Percentiles rank a stretch among this genome's conserved stretches.
phyloP scores from a whole-genome alignment of 768 basidiomycete species.

The Russula foetens region DNA sequence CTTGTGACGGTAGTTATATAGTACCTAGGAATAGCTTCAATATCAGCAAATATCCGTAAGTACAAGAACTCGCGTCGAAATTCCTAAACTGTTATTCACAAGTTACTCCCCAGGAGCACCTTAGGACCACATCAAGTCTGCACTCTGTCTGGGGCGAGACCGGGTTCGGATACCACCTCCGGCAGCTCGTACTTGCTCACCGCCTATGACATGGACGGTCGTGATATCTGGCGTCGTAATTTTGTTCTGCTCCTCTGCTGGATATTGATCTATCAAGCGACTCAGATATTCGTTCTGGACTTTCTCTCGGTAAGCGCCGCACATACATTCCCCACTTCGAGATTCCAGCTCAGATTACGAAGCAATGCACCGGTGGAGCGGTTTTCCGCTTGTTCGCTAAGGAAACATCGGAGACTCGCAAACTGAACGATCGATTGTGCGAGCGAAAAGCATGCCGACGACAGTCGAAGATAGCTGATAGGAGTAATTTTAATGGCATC shows the following conservation, averaged over 20 bases:
- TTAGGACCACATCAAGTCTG: conserved; percentile 69
- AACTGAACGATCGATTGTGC: conserved; percentile 44
- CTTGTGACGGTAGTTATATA: conserved; percentile 57
- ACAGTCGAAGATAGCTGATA: conserved; percentile 18
- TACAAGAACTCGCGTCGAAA: conserved; percentile 21
- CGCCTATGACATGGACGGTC: conserved; percentile 39
- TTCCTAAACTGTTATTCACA: not conserved
- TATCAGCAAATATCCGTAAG: conserved; percentile 54
- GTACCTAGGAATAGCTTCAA: conserved; percentile 57
- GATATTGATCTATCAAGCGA: conserved; percentile 59
- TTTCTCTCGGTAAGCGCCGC: conserved; percentile 45
- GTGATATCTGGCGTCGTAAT: conserved; percentile 58
- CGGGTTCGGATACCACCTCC: conserved; percentile 46
- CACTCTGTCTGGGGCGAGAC: conserved; percentile 57
- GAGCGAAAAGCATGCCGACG: conserved; percentile 40
- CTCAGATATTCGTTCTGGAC: conserved; percentile 61
- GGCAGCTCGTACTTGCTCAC: conserved; percentile 57
- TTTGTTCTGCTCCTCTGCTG: conserved; percentile 67
- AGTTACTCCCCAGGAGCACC: conserved; percentile 24
- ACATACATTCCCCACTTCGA: not conserved
- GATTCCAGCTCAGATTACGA: not conserved
- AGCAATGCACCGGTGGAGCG: conserved; percentile 15
- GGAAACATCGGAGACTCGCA: conserved; percentile 45
- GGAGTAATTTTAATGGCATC: not conserved
- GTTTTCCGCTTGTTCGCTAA: conserved; percentile 47